Conservation (phyloP, 441 rosid species). For the Mallotus repandus region DNA sequence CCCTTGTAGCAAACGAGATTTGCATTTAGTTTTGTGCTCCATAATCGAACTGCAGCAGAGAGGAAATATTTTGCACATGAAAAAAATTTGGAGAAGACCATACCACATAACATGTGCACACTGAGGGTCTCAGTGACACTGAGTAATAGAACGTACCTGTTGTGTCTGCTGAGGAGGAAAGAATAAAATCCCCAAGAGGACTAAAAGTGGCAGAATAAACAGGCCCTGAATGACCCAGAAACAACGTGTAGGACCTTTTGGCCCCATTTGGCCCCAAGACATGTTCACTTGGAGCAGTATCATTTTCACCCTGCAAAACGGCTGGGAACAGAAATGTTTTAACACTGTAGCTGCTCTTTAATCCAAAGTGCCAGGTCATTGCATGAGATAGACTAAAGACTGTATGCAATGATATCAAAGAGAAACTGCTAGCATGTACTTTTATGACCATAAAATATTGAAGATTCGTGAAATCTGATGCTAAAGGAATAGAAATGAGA, state of each 20-base stretch:
- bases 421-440: not conserved
- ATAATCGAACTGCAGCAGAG: constrained; percentile 67
- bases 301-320: constrained; percentile 72
- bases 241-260: constrained; percentile 66
- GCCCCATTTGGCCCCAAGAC: constrained; percentile 44
- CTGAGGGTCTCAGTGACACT: not conserved
- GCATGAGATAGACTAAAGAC: constrained; percentile 10
- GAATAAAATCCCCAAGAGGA: constrained; percentile 86
- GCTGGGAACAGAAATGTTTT: constrained; percentile 47
- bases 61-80: not conserved
- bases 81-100: not conserved
- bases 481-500: not conserved
- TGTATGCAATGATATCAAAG: too few species aligned
- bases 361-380: not conserved
- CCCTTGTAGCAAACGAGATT: constrained; percentile 99
- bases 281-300: constrained; percentile 49
- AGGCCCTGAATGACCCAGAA: constrained; percentile 94
- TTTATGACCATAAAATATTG: not conserved
- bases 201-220: constrained; percentile 87
- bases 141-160: constrained; percentile 47
- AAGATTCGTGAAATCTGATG: not conserved
- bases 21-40: constrained; percentile 93
- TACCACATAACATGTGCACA: not conserved
- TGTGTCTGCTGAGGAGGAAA: constrained; percentile 92
- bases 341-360: constrained; percentile 8